Base-by-base conservation (phyloP, 768 basidiomycete species). In the Steccherinum ochraceum region DNA sequence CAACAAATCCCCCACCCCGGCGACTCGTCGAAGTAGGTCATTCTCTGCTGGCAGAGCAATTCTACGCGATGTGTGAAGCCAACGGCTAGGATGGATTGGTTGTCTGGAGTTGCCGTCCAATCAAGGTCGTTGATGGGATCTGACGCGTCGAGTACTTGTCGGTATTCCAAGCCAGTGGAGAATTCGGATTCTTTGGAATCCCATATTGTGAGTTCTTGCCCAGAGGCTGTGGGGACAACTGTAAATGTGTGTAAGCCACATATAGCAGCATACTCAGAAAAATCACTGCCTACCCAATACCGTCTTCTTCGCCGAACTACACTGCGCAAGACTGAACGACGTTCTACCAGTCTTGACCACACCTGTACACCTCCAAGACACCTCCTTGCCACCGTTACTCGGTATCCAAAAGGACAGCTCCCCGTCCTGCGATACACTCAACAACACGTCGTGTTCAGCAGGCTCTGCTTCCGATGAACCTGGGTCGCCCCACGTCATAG, bases 141-240 rank as follows among this genome's bases (percentile, higher is more conserved):
- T 16, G 70, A 65, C 27, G 65, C 48, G 43, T 61, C 60, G 48
- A 80, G 84, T 12, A 79, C 64, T 35, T 75, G 72, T 40, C 76
- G 73, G 62, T 84, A 87, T 65, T 96, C 94, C 45, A 94, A 71
- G 2, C 94, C 94, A 3, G 88, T 86, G 5, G 91, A 83, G 66
- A 97, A 97, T 66, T 95, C 90, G 16, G 89, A 93, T 65, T 89
- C 89, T 47, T 86, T 86, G 0, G 93, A 96, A 66, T 97, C 93
- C 95, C 95, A 98, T 16, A 98, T 92, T 0, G 92, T 93, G 43
- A 97, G 67, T 61, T 94, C 91, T 52, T 88, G 77, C 0, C 85
- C 86, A 18, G 79, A 77, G 0, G 72, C 59, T 13, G 69, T 64
- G 3, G 76, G 70, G 12, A 85, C 80, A 54, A 92, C 90, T 93